phyloP scores from a whole-genome alignment of 2,329 filamentous ascomycete species.

The Cordyceps cicadae region DNA sequence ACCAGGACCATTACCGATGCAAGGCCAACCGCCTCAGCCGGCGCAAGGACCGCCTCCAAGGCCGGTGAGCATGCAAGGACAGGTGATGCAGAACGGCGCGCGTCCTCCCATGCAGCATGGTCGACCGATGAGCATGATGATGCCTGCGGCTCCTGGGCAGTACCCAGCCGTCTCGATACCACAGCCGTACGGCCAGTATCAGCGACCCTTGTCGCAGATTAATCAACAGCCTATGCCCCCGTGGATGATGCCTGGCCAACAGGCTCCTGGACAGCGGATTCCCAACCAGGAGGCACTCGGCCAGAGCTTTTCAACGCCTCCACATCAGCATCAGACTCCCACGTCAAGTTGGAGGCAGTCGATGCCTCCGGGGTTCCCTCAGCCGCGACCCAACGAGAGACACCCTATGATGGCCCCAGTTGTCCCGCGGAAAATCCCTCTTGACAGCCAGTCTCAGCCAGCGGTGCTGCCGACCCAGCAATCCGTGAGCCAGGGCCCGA shows the following conservation, averaged over 20 bases:
- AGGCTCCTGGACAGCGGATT: background rate
- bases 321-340: background rate
- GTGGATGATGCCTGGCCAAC: background rate
- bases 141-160: background rate
- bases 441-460: background rate
- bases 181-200: background rate
- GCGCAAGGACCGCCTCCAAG: background rate
- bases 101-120: background rate
- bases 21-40: background rate
- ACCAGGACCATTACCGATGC: background rate
- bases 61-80: background rate
- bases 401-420: background rate
- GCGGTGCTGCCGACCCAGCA: background rate
- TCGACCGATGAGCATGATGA: background rate
- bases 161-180: constrained; percentile 3
- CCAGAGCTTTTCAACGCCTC: background rate
- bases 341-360: background rate
- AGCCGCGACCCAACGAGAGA: background rate
- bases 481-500: background rate
- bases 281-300: too few species aligned
- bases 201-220: background rate
- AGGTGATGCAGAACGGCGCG: background rate
- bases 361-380: background rate
- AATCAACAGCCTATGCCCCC: background rate
- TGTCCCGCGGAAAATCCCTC: background rate